phyloP scores from a whole-genome alignment of 345 rosid genomes.

The Sonneratia alba region DNA sequence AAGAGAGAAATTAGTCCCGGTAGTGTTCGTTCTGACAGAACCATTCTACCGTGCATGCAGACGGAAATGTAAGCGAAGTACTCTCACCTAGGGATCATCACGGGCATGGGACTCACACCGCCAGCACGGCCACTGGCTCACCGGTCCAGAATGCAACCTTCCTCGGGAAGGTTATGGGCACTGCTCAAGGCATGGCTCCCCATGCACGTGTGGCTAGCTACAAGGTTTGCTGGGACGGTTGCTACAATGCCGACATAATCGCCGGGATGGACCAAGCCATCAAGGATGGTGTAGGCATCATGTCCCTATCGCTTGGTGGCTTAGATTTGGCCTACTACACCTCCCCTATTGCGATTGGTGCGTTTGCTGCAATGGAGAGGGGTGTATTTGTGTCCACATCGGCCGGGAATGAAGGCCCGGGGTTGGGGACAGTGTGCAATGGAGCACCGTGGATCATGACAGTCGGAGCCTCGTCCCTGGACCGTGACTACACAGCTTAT shows the following conservation, averaged over 20 bases:
- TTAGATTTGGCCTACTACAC: constrained; percentile 33
- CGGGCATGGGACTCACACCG: constrained; percentile 90
- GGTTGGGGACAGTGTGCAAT: constrained; percentile 40
- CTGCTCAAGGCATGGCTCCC: constrained; percentile 72
- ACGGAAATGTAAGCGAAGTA: constrained; percentile 7
- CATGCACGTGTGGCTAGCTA: constrained; percentile 66
- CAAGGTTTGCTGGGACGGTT: constrained; percentile 79
- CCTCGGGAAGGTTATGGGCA: constrained; percentile 70
- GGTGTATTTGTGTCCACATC: constrained; percentile 80
- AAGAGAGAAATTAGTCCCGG: too few species aligned
- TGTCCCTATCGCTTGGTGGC: constrained; percentile 81
- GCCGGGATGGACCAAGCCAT: constrained; percentile 88
- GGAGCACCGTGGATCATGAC: constrained; percentile 94
- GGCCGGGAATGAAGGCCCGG: constrained; percentile 78
- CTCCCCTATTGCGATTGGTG: constrained; percentile 58
- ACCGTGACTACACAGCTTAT: constrained; percentile 68
- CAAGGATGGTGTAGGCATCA: constrained; percentile 67
- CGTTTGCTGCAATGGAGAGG: constrained; percentile 66
- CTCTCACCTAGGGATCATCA: constrained; percentile 65
- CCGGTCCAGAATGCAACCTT: constrained; percentile 54
- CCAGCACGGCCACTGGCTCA: constrained; percentile 73
- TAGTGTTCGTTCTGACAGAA: too few species aligned
- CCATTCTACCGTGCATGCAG: neutral
- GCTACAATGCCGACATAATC: constrained; percentile 66
- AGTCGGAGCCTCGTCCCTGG: constrained; percentile 86